Conservation (phyloP, 352 stramenopile genomes). For the Pythium coloratum region DNA sequence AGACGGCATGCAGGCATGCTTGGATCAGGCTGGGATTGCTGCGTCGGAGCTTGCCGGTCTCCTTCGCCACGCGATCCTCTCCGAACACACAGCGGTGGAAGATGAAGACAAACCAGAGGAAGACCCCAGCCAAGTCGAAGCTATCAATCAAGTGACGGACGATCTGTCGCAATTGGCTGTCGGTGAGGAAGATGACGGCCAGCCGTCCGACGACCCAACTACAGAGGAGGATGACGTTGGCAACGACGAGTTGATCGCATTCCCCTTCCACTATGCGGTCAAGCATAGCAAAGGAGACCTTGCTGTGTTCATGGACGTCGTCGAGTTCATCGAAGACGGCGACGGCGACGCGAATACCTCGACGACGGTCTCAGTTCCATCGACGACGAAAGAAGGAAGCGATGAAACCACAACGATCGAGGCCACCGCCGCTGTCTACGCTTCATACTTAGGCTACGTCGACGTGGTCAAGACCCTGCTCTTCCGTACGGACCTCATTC, state of each 20-base stretch:
- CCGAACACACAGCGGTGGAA: neutral
- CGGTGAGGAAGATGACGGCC: neutral
- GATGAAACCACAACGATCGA: conserved; percentile 24
- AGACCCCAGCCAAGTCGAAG: neutral
- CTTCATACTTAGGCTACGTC: conserved; percentile 15
- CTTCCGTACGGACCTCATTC: neutral
- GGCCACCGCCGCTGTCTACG: conserved; percentile 24
- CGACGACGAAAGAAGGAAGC: neutral
- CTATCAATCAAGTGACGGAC: neutral
- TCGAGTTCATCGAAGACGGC: conserved; percentile 11
- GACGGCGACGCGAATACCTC: conserved; percentile 12
- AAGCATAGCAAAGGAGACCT: conserved; percentile 8
- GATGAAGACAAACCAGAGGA: neutral
- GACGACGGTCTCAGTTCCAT: neutral
- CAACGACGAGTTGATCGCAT: conserved; percentile 5
- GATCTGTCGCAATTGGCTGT: neutral
- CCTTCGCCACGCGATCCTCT: conserved; percentile 11
- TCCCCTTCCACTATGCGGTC: conserved; percentile 17
- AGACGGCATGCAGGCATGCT: neutral
- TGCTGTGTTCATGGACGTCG: neutral
- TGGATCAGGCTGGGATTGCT: neutral
- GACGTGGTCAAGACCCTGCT: conserved; percentile 43
- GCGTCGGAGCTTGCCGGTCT: conserved; percentile 7
- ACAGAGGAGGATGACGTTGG: conserved; percentile 1
- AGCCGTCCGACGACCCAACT: neutral